Percentiles rank a stretch among this genome's conserved stretches.
Evolutionary conservation across 1,284 basidiomycete genomes (phyloP).

Genomic region (Austroboletus niveus): DNA sequence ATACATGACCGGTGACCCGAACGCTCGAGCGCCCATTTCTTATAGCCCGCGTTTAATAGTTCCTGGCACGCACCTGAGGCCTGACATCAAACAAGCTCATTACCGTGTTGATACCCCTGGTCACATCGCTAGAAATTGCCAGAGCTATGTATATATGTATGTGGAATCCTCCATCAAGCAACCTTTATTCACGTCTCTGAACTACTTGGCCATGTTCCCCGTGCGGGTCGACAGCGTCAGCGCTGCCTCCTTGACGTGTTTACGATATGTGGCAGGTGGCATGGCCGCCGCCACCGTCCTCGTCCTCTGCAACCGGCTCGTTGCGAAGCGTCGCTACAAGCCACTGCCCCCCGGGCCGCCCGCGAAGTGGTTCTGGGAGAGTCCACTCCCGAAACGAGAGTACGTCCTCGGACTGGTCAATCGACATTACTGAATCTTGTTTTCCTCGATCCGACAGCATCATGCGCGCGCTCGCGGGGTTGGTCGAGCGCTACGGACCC

Average conservation of each 20-base stretch:
- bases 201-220: not conserved
- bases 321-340: not conserved
- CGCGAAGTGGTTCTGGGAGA: constrained; percentile 13
- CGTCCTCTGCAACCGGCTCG: not conserved
- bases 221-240: not conserved
- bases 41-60: no score
- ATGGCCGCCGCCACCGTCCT: not conserved
- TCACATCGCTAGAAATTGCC: no score
- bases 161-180: no score
- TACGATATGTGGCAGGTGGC: not conserved
- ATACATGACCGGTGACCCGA: no score
- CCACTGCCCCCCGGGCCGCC: constrained; percentile 9
- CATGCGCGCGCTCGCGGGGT: constrained; percentile 7
- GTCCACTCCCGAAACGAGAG: constrained; percentile 7
- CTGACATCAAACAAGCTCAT: no score
- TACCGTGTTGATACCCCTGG: no score
- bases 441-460: not conserved
- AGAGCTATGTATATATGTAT: no score
- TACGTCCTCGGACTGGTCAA: not conserved
- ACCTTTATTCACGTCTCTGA: no score
- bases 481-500: constrained; percentile 32
- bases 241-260: not conserved
- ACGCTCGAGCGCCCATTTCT: no score
- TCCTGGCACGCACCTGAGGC: no score
- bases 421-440: not conserved